Base-by-base conservation (phyloP, 176 grass and related monocot genomes). In the Avena sativa region DNA sequence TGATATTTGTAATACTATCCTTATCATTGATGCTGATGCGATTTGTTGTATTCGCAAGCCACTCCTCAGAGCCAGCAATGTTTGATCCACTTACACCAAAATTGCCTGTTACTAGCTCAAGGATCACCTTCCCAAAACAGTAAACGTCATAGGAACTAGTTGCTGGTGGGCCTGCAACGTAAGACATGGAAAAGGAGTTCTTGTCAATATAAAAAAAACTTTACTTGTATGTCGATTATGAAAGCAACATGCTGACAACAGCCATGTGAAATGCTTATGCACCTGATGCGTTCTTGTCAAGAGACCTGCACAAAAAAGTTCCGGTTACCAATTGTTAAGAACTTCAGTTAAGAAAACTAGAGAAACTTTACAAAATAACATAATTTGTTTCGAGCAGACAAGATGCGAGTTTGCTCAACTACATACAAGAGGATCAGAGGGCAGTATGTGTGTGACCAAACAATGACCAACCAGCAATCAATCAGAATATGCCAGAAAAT, bases 61-160 rank as follows among this genome's bases (percentile, higher is more conserved):
- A 98, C 57, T 98, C 89, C 20, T 84, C 85, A 4, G 89, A 92
- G 58, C 82, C 62, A 2, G 86, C 79, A 50, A 86, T 79, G 3
- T 88, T 58, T 6, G 92, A 91, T 4, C 89, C 85, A 82, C 97
- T 96, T 77, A 90, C 68, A 20, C 97, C 89, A 21, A 91, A 62
- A 51, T 93, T 99, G 53, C 97, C 97, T 0, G 94, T 96, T 6
- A 99, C 76, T 84, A 99, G 81, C 85, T 96, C 97, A 4, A 99
- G 89, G 4, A 99, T 74, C 81, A 99, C 97, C 87, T 99, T 99
- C 15, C 97, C 97, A 38, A 99, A 91, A 83, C 97, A 96, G 61
- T 94, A 92, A 38, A 99, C 88, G 38, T 99, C 97, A 28, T 94
- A 94, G 26, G 94, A 91, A 47, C 87, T 86, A 2, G 87, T 92